phyloP scores from a whole-genome alignment of 2,329 filamentous ascomycete species.

The Fusarium foetens region DNA sequence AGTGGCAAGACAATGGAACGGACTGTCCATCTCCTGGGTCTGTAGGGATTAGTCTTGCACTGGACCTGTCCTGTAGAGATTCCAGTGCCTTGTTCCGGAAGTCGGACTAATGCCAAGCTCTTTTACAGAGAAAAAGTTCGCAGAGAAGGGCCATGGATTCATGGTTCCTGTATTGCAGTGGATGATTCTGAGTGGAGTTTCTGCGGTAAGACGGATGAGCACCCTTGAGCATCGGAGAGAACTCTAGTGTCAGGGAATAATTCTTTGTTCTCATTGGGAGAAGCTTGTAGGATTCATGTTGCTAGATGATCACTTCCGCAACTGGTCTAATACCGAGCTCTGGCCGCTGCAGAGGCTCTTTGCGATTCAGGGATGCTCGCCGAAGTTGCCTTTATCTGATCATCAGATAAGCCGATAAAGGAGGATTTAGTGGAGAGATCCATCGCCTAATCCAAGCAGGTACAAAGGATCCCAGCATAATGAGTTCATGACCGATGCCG shows the following conservation, averaged over 20 bases:
- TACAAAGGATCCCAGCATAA: not conserved
- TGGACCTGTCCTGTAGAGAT: not conserved
- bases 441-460: not conserved
- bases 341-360: conserved; percentile 6
- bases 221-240: conserved; percentile 8
- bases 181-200: conserved; percentile 16
- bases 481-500: not conserved
- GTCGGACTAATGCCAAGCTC: conserved; percentile 32
- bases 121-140: not conserved
- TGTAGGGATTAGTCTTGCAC: not conserved
- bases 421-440: not conserved
- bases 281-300: not conserved
- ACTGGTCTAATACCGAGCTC: not conserved
- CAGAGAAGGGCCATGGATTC: not conserved
- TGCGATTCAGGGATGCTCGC: conserved; percentile 12
- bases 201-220: conserved; percentile 8
- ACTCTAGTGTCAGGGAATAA: not conserved
- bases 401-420: conserved; percentile 29
- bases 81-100: conserved; percentile 14
- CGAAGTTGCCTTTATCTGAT: conserved; percentile 31
- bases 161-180: conserved; percentile 1
- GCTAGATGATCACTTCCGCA: conserved; percentile 14
- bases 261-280: not conserved
- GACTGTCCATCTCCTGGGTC: conserved; percentile 1
- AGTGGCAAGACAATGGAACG: conserved; percentile 13